Base-by-base conservation (phyloP, 2,329 filamentous ascomycete genomes). In the Calonectria honghensis region DNA sequence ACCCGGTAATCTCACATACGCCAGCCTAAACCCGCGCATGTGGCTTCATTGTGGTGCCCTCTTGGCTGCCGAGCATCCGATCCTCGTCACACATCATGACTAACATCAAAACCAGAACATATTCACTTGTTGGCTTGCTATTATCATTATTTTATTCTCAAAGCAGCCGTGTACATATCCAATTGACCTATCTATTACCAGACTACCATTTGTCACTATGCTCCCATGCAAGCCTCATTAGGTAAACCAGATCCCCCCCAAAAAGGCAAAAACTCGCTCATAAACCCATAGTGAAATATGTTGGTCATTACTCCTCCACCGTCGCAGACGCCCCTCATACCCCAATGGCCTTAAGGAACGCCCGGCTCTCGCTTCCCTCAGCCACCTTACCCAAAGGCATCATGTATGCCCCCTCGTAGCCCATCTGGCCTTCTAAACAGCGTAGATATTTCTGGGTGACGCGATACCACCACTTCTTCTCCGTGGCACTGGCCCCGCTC, bases 381-480 rank as follows among this genome's bases (percentile, higher is more conserved):
- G 85, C 84, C 20, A 92, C 90, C 81, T 91, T 91, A 9, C 89
- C 90, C 54, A 93, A 83, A 1, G 90, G 89, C 10, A 86, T 88
- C 64, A 89, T 82, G 77, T 88, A 83, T 10, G 85, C 82, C 29
- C 85, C 83, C 29, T 81, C 76, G 20, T 82, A 81, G 2, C 82
- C 81, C 4, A 82, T 81, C 29, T 74, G 72, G 6, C 76, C 79
- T 73, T 85, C 83, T 66, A 90, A 82, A 39, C 85, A 85, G 14
- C 85, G 84, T 64, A 91, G 80, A 76, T 93, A 93, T 6, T 86
- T 85, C 83, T 92, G 89, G n/a, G 90, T 89, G 6, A 92, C 88
- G 73, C 86, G 87, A 59, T 93, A 83, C 93, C 93, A 94, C 81
- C 86, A 85, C 6, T 89, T 87, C 82, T 88, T 92, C 84, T 94